Evolutionary conservation across 2,329 filamentous ascomycete species (phyloP), one percentile per base, ranked within the genome.

Genomic region (Aspergillus neoniger): DNA sequence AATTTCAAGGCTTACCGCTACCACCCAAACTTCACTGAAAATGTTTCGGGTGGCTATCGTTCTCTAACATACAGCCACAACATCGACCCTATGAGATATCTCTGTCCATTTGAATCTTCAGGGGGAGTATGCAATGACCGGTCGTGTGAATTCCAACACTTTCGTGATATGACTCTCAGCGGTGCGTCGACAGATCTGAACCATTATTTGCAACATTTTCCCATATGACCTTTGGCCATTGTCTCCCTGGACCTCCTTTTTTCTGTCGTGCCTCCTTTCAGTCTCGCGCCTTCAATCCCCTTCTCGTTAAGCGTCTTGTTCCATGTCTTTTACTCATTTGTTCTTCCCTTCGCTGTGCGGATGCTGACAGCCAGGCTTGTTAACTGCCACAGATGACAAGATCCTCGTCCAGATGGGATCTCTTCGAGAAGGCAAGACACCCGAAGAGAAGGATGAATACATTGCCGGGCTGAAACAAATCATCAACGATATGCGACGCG

Each of bases 41-140:
- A 86, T 59, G 87, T 96, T 59, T 74, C 86, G 58, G 89, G 88
- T 63, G 94, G 94, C 47, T 89, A 92, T 72, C 88, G 90, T 72
- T 98, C 95, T 65, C 83, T 96, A 80, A 98, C 93, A 47, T 98
- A 94, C 79, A 97, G 91, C 79, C 91, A 96, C 77, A 89, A 88
- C 68, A 96, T 99, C 77, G 88, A 97, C 73, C 83, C 88, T 23
- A 82, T 86, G 62, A 88, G 85, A 68, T 85, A 86, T 63, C 72
- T 98, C 52, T 99, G 95, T 76, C 88, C 87, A 39, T 89, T 86
- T 69, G 91, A 96, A 76, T 79, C 91, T 64, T 82, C 83, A 51
- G 88, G 87, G 55, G 86, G 87, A 62, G 80, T 82, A 66, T 98
- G 95, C 83, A 88, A 89, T 67, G 91, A 93, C 71, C 74, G 79